Base-by-base conservation (phyloP, 495 filamentous ascomycete species). In the Hypoxylon rickii region DNA sequence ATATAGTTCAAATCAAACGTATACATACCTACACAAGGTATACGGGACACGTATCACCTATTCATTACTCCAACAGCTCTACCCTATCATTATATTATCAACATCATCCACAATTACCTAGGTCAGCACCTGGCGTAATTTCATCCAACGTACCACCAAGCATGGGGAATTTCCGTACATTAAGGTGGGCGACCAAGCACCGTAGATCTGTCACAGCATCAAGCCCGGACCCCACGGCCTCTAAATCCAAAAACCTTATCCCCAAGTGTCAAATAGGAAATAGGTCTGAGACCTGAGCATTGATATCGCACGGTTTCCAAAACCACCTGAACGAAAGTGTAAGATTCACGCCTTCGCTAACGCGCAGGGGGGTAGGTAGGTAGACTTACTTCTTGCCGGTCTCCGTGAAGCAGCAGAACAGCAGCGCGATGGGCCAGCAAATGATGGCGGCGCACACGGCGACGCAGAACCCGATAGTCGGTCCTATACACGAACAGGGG, bases 251-350 rank as follows among this genome's bases (percentile, higher is more conserved):
- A n/a, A n/a, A n/a, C 24, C 5, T 4, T 29, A 8, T 33, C 10
- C 24, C 22, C 31, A 13, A 21, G 33, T 15, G 60, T 59, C 49
- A 63, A 49, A 63, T 63, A 18, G 60, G 60, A 48, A 63, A 63
- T 7, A 63, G 16, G 37, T 63, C 60, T 19, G 60, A 63, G 4
- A 63, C 60, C 34, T 63, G 38, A 2, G 48, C 60, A 22, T 63
- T 63, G 12, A 63, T 63, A 22, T 63, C 60, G 29, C 60, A 63
- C 33, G 60, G 60, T 55, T 63, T 63, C 60, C 60, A 63, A 44
- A 63, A 63, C 60, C 60, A 63, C 8, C 60, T 63, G 12, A 21
- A 53, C 7, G 17, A 2, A n/a, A n/a, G n/a, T n/a, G n/a, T n/a
- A n/a, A n/a, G n/a, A n/a, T n/a, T n/a, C n/a, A n/a, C n/a, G n/a